phyloP scores from a whole-genome alignment of 139 green algal genomes.

The Coelastrella sp. region DNA sequence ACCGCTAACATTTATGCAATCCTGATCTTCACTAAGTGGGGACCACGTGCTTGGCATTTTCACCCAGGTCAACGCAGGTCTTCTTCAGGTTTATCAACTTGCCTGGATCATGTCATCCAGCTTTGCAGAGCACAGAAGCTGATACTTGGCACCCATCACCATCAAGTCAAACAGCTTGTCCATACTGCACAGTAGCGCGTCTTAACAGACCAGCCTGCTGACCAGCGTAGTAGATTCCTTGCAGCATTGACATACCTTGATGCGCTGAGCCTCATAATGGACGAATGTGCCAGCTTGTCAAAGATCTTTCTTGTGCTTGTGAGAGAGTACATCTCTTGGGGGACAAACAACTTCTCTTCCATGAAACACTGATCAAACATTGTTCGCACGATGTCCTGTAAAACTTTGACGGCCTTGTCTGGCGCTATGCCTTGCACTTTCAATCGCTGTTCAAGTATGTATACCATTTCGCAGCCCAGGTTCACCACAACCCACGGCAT shows the following conservation, averaged over 20 bases:
- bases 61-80: neutral
- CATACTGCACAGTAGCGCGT: slow-evolving; percentile 68
- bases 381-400: slow-evolving; percentile 72
- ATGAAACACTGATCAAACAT: slow-evolving; percentile 73
- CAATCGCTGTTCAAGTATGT: slow-evolving; percentile 82
- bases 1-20: too few species aligned
- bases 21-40: neutral
- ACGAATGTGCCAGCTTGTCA: slow-evolving; percentile 76
- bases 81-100: neutral
- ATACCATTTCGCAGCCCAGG: slow-evolving; percentile 81
- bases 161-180: slow-evolving; percentile 91
- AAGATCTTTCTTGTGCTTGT: slow-evolving; percentile 73
- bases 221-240: neutral
- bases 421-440: slow-evolving; percentile 73
- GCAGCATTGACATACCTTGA: slow-evolving; percentile 53
- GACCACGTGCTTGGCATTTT: neutral
- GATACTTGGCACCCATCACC: slow-evolving; percentile 86
- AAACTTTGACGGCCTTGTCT: slow-evolving; percentile 68
- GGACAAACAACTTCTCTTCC: slow-evolving; percentile 68
- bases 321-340: slow-evolving; percentile 71
- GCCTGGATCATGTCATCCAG: slow-evolving; percentile 65
- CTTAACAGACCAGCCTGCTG: neutral
- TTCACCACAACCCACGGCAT: slow-evolving; percentile 82
- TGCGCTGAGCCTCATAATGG: slow-evolving; percentile 81
- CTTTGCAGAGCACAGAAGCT: slow-evolving; percentile 57